Evolutionary conservation across 352 stramenopile genomes (phyloP).

Genomic region (Chrysophaeum taylorii): DNA sequence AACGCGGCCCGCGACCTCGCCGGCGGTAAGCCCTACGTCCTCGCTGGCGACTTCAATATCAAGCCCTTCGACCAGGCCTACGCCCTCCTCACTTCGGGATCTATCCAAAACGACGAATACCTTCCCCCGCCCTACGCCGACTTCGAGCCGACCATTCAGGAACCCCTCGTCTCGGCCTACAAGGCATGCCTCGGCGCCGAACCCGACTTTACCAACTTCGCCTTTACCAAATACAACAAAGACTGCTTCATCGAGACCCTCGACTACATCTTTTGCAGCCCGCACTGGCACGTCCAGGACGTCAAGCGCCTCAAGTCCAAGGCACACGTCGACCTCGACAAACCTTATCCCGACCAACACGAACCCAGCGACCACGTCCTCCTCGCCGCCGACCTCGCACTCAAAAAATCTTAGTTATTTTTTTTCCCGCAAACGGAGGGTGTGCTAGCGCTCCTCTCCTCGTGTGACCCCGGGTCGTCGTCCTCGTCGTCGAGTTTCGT

Average conservation of each 20-base stretch:
- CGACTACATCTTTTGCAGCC: constrained; percentile 65
- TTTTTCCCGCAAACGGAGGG: too few species aligned
- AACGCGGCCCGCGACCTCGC: constrained; percentile 35
- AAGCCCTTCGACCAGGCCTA: constrained; percentile 55
- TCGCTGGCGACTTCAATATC: constrained; percentile 73
- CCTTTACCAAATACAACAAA: constrained; percentile 30
- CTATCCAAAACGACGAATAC: constrained; percentile 26
- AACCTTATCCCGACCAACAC: constrained; percentile 47
- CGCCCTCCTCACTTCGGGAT: constrained; percentile 52
- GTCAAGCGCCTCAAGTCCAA: constrained; percentile 30
- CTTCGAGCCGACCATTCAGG: not conserved
- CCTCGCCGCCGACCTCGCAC: constrained; percentile 52
- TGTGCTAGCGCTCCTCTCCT: too few species aligned
- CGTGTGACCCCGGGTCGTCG: too few species aligned
- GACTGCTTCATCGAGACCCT: constrained; percentile 63
- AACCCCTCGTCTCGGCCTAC: constrained; percentile 47
- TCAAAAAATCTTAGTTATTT: too few species aligned
- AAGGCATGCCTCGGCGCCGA: constrained; percentile 34
- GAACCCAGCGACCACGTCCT: constrained; percentile 68
- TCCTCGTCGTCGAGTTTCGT: too few species aligned
- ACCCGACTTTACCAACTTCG: constrained; percentile 69
- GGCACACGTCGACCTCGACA: constrained; percentile 29
- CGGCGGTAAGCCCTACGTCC: constrained; percentile 40
- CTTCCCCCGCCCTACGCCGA: constrained; percentile 1
- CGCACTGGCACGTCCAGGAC: constrained; percentile 38